Base-by-base conservation (phyloP, 129 eudicot genomes). In the Pseudognaphalium luteoalbum region DNA sequence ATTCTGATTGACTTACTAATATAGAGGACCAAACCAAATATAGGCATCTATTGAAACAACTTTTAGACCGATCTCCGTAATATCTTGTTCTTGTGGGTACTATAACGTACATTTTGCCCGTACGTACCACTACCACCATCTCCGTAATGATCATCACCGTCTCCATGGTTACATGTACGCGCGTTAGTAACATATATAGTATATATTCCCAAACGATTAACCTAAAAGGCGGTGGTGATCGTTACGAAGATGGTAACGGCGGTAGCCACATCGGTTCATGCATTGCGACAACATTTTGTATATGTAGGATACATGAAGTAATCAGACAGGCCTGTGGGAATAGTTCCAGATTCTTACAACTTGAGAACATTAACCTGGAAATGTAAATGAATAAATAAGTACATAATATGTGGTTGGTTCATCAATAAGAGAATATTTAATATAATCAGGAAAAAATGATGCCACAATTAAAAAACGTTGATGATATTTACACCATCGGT, bases 141-240 rank as follows among this genome's bases (percentile, higher is more conserved):
- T 12, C 32, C 64, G 33, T 80, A 80, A 80, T 57, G 69, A 73
- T 57, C 74, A 80, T 12, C 66, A n/a, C 79, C 75, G 83, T 80
- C 75, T 73, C 79, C 70, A 29, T 20, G 5, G 12, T 20, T 63
- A 64, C 2, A 44, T 44, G 51, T 19, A 25, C 28, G n/a, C n/a
- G n/a, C 29, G 51, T n/a, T 32, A 17, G 12, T 21, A 66, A 4
- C 71, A 28, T 61, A 52, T 25, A 25, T 25, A 25, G 28, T 25
- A 25, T 25, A 25, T 25, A 25, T 25, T 25, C 28, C 28, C 28
- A 25, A 25, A 25, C 19, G 19, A 52, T n/a, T 66, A 37, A 34
- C 70, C 28, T 28, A 44, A 70, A 75, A 66, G 83, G 83, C 83
- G 75, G 83, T 66, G 79, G 79, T 80, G 83, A 80, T 73, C 79